Conservation (phyloP, 2,329 filamentous ascomycete species). For the Bretziella fagacearum region DNA sequence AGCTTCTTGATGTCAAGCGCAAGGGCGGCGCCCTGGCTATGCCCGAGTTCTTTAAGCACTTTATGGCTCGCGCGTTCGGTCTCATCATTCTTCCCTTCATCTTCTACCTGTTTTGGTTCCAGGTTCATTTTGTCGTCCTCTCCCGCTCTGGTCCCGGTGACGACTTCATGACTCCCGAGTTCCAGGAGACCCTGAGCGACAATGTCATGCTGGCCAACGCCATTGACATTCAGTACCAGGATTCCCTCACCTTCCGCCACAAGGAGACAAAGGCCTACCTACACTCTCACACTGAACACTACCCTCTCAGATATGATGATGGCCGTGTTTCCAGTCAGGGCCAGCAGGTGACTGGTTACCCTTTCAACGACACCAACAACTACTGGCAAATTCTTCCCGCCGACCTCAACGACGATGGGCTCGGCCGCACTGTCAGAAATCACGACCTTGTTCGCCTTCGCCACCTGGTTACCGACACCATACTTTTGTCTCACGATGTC, state of each 20-base stretch:
- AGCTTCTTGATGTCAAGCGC: constrained; percentile 76
- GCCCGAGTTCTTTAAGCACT: constrained; percentile 71
- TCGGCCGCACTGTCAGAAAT: constrained; percentile 53
- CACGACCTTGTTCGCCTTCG: constrained; percentile 74
- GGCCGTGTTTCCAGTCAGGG: constrained; percentile 93
- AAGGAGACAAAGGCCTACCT: constrained; percentile 96
- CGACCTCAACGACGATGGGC: constrained; percentile 28
- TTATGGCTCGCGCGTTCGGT: constrained; percentile 68
- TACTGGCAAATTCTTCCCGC: constrained; percentile 83
- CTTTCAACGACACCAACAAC: constrained; percentile 97
- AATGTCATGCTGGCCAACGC: constrained; percentile 84
- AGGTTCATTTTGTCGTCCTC: constrained; percentile 91
- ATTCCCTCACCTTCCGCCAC: constrained; percentile 73
- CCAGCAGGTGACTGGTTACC: constrained; percentile 95
- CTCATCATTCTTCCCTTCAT: constrained; percentile 85
- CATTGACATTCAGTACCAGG: constrained; percentile 75
- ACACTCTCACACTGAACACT: constrained; percentile 77
- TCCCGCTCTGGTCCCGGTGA: constrained; percentile 81
- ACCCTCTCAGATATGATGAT: constrained; percentile 91
- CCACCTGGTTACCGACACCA: constrained; percentile 69
- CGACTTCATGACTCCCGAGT: constrained; percentile 96
- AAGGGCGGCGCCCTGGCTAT: constrained; percentile 65
- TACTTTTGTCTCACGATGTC: constrained; percentile 88
- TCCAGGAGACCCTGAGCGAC: constrained; percentile 92
- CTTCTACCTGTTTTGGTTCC: constrained; percentile 99